These are phyloP conservation scores for Asterochloris erici DNA, from an alignment of 139 green algal genomes.

Conservation along the genomic window DNA sequence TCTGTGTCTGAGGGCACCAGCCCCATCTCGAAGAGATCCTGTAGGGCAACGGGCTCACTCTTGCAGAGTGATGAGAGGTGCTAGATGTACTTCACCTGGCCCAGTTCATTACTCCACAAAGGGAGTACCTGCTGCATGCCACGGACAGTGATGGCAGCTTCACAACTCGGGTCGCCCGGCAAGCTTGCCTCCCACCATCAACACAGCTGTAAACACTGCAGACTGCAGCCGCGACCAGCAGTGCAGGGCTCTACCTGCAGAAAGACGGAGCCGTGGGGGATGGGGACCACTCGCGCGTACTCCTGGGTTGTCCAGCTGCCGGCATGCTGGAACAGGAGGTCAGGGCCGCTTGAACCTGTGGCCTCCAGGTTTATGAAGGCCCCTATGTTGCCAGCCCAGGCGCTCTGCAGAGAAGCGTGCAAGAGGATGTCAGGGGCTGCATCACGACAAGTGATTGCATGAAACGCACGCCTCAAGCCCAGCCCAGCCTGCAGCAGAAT, in stretches of 20 bases:
- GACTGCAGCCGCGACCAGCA: too few species aligned
- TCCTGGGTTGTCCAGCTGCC: constrained; percentile 47
- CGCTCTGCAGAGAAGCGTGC: not conserved
- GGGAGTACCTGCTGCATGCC: too few species aligned
- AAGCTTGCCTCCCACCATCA: not conserved
- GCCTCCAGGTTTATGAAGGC: constrained; percentile 76
- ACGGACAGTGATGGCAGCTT: too few species aligned
- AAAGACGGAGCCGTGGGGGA: constrained; percentile 49
- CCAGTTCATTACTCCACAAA: too few species aligned
- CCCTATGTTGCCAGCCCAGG: constrained; percentile 32
- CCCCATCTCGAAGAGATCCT: constrained; percentile 51
- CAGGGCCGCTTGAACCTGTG: constrained; percentile 60
- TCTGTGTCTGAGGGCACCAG: constrained; percentile 75
- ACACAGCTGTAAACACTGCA: too few species aligned
- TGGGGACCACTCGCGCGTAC: constrained; percentile 34
- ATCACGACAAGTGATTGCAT: too few species aligned
- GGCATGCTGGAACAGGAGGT: constrained; percentile 72
- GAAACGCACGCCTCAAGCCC: too few species aligned
- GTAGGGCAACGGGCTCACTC: not conserved
- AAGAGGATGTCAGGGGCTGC: too few species aligned
- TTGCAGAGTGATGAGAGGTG: too few species aligned
- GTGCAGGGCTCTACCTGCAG: constrained; percentile 25
- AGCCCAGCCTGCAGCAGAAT: too few species aligned
- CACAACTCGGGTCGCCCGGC: too few species aligned
- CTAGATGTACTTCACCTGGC: too few species aligned